Evolutionary conservation across 495 filamentous ascomycete genomes (phyloP).

Genomic region (Sordaria brevicollis): DNA sequence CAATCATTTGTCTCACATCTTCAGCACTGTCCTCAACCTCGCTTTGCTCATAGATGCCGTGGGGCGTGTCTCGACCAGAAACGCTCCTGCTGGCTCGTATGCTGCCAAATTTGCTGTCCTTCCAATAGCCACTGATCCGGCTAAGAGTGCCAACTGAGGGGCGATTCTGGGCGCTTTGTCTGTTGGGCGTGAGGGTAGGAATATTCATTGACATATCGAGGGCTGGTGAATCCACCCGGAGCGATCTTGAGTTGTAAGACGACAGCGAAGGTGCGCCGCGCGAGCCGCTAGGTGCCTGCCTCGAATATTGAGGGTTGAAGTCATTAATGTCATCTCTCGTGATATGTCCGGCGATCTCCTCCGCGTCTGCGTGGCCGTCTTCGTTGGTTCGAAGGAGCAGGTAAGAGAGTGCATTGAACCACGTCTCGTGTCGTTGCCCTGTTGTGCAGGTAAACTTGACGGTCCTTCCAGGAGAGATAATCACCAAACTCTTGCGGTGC

Average conservation of each 20-base stretch:
- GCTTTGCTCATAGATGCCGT: constrained; percentile 57
- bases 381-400: constrained; percentile 65
- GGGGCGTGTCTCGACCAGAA: constrained; percentile 22
- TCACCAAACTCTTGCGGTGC: constrained; percentile 83
- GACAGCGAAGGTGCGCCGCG: constrained; percentile 60
- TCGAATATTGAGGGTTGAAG: constrained; percentile 66
- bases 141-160: constrained; percentile 28
- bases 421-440: constrained; percentile 89
- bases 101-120: constrained; percentile 35
- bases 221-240: constrained; percentile 47
- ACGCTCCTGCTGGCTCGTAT: constrained; percentile 32
- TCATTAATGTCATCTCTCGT: constrained; percentile 75
- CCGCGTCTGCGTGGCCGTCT: constrained; percentile 46
- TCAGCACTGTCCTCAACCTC: constrained; percentile 69
- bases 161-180: constrained; percentile 22
- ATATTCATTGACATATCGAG: constrained; percentile 30
- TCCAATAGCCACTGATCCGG: constrained; percentile 36
- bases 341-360: constrained; percentile 44
- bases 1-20: constrained; percentile 65
- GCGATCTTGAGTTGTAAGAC: constrained; percentile 68
- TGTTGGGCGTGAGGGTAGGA: constrained; percentile 36
- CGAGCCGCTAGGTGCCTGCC: constrained; percentile 30
- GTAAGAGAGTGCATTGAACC: constrained; percentile 96
- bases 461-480: constrained; percentile 77
- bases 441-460: constrained; percentile 92